Conservation (phyloP, 2,329 filamentous ascomycete genomes). For the Curvularia lunata region DNA sequence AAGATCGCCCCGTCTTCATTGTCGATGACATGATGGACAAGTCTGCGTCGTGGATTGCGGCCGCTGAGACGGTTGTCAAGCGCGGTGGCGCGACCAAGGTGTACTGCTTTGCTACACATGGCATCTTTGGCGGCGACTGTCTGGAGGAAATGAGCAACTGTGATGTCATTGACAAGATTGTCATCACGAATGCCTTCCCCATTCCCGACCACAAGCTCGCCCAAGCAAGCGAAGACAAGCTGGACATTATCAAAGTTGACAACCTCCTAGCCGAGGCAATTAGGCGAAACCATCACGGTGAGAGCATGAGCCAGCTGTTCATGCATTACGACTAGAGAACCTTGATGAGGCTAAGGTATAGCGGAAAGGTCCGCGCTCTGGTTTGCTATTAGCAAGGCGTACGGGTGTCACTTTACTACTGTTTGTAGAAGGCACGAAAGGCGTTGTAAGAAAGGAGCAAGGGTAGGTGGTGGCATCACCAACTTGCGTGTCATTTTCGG, state of each 20-base stretch:
- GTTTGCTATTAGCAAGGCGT: slow-evolving; percentile 19
- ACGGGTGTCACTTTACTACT: slow-evolving; percentile 9
- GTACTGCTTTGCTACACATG: slow-evolving; percentile 97
- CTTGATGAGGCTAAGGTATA: background rate
- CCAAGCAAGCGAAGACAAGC: slow-evolving; percentile 70
- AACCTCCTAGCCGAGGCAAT: slow-evolving; percentile 90
- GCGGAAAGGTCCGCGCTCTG: background rate
- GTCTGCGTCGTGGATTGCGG: slow-evolving; percentile 94
- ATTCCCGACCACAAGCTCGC: slow-evolving; percentile 76
- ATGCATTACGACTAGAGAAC: slow-evolving; percentile 50
- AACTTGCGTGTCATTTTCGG: slow-evolving; percentile 8
- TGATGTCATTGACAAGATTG: slow-evolving; percentile 89
- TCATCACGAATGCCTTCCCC: slow-evolving; percentile 97
- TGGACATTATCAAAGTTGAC: slow-evolving; percentile 88
- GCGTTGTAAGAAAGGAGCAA: slow-evolving; percentile 4
- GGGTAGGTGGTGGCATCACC: slow-evolving; percentile 5
- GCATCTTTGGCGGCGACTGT: slow-evolving; percentile 88
- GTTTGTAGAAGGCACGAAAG: slow-evolving; percentile 2
- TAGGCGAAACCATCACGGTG: slow-evolving; percentile 93
- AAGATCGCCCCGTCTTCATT: slow-evolving; percentile 85
- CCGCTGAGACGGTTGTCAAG: slow-evolving; percentile 95
- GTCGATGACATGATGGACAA: slow-evolving; percentile 99
- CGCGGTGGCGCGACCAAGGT: slow-evolving; percentile 89
- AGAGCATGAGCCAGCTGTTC: slow-evolving; percentile 69
- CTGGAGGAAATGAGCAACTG: slow-evolving; percentile 89